phyloP scores from a whole-genome alignment of 23 red algal species.

The Gracilaria domingensis region DNA sequence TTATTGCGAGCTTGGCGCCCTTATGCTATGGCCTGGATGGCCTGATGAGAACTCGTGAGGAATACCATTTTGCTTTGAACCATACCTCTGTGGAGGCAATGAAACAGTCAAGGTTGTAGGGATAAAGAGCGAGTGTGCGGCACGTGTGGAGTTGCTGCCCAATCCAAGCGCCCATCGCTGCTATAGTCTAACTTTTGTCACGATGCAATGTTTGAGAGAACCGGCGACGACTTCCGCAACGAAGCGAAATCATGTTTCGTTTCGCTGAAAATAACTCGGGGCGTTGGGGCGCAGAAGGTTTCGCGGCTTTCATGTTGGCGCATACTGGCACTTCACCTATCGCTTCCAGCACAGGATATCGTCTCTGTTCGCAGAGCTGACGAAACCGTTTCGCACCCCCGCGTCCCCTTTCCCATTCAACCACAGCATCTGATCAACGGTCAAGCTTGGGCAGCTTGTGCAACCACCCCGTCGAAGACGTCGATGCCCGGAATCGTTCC shows the following conservation, averaged over 20 bases:
- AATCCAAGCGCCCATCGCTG: not conserved
- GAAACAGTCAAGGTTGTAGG: too few relatives aligned
- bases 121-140: not conserved
- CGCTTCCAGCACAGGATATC: not conserved
- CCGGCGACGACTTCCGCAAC: not conserved
- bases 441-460: not conserved
- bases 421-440: not conserved
- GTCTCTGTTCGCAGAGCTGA: not conserved
- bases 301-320: not conserved
- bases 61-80: too few relatives aligned
- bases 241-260: slow-evolving; percentile 13
- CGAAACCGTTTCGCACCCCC: not conserved
- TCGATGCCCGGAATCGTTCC: not conserved
- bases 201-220: not conserved
- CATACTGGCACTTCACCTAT: not conserved
- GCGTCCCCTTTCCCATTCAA: slow-evolving; percentile 8
- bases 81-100: too few relatives aligned
- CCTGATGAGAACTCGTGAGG: too few relatives aligned
- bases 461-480: not conserved
- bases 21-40: too few relatives aligned
- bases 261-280: not conserved
- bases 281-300: not conserved
- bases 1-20: too few relatives aligned
- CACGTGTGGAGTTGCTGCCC: not conserved
- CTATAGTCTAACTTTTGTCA: not conserved